Evolutionary conservation across 148 eudicot species (phyloP).

Genomic region (Tetragonia tetragonoides): DNA sequence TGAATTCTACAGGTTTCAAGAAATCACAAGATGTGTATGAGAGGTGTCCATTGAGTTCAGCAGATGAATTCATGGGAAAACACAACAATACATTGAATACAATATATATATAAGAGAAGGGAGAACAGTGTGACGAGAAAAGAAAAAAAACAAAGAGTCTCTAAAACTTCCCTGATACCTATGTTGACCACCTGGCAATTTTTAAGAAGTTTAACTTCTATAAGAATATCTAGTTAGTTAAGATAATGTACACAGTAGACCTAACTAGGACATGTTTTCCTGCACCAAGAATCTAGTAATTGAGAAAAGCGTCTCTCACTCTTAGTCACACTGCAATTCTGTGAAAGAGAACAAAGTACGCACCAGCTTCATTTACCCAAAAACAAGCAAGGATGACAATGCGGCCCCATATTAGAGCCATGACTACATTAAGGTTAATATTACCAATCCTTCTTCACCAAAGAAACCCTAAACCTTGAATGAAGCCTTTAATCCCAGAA

Average conservation of each 20-base stretch:
- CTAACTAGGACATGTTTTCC: not conserved
- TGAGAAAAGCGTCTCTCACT: not conserved
- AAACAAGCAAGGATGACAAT: too few relatives aligned
- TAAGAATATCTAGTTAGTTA: not conserved
- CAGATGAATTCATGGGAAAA: not conserved
- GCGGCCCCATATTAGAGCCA: too few relatives aligned
- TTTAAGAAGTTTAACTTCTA: not conserved
- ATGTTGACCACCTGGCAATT: not conserved
- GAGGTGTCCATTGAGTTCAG: not conserved
- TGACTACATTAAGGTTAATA: too few relatives aligned
- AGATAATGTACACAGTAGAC: not conserved
- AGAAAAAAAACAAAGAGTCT: not conserved
- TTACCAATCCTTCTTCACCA: too few relatives aligned
- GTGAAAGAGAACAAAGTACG: not conserved
- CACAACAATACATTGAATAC: not conserved
- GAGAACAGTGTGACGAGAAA: not conserved
- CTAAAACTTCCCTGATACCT: not conserved
- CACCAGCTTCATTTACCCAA: not conserved
- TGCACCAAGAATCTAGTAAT: not conserved
- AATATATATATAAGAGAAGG: not conserved
- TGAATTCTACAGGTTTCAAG: conserved; percentile 62
- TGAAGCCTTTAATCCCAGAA: too few relatives aligned
- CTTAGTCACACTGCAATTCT: not conserved
- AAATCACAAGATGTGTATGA: conserved; percentile 6
- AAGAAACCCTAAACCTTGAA: too few relatives aligned